A percentile compares a stretch with the other conserved stretches of the same genome.
Conservation (phyloP, 2,329 filamentous ascomycete species). For the Sporothrix schenckii region DNA sequence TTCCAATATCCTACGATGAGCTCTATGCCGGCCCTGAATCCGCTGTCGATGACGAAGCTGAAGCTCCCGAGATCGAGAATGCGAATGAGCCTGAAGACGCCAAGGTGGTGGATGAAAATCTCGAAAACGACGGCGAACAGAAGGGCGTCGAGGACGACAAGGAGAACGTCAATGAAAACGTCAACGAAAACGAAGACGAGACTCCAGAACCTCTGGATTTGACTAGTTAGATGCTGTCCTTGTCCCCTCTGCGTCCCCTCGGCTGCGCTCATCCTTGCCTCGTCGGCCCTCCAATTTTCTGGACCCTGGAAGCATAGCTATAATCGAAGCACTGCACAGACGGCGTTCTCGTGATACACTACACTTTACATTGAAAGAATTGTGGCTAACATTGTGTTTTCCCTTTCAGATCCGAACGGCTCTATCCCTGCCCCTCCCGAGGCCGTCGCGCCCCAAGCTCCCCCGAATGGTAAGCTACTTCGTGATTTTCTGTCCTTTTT, state of each 20-base stretch:
- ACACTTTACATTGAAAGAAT: neutral
- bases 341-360: neutral
- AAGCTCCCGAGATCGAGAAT: neutral
- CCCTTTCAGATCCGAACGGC: conserved; percentile 48
- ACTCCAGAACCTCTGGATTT: neutral
- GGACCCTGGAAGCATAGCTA: conserved; percentile 16
- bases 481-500: neutral
- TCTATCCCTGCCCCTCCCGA: conserved; percentile 46
- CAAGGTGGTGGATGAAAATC: neutral
- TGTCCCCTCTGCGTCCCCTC: neutral
- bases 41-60: neutral
- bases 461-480: conserved; percentile 37
- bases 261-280: neutral
- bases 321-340: conserved; percentile 14
- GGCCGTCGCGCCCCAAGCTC: conserved; percentile 48
- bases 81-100: neutral
- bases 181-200: conserved; percentile 1
- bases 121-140: neutral
- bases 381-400: conserved; percentile 44
- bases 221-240: conserved; percentile 25
- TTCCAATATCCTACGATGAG: conserved; percentile 53
- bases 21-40: conserved; percentile 45
- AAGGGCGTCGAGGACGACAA: neutral
- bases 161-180: neutral
- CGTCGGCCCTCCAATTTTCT: neutral